Conservation (phyloP, 257 asterid genomes). For the Buddleja alternifolia region DNA sequence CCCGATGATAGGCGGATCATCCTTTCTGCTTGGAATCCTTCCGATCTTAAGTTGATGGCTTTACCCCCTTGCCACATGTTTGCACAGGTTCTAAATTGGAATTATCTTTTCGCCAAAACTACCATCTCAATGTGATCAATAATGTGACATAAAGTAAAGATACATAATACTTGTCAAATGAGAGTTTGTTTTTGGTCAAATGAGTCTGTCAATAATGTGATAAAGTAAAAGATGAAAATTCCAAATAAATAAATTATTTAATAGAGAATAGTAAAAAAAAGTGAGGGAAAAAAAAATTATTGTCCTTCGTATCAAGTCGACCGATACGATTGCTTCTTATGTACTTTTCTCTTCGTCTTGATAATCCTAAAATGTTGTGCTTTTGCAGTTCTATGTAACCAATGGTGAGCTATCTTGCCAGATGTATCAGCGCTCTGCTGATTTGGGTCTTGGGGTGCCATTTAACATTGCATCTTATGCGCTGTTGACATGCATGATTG, state of each 20-base stretch:
- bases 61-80: slow-evolving; percentile 93
- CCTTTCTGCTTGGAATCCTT: slow-evolving; percentile 87
- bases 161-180: too few relatives aligned
- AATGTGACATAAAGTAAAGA: too few relatives aligned
- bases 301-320: background rate
- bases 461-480: slow-evolving; percentile 82
- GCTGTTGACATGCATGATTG: slow-evolving; percentile 75
- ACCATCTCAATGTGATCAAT: too few relatives aligned
- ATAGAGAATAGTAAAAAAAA: background rate
- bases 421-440: slow-evolving; percentile 88
- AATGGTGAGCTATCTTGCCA: slow-evolving; percentile 86
- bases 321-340: background rate
- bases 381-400: slow-evolving; percentile 72
- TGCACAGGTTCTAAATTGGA: slow-evolving; percentile 57
- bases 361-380: background rate
- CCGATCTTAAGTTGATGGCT: slow-evolving; percentile 75
- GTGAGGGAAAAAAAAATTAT: background rate
- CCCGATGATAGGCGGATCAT: slow-evolving; percentile 74
- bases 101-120: background rate
- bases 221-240: background rate
- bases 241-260: background rate
- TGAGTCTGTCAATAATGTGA: too few relatives aligned
- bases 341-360: background rate
- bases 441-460: slow-evolving; percentile 88
- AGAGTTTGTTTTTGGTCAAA: too few relatives aligned